Percentiles rank a stretch among this genome's conserved stretches.
These are phyloP conservation scores for Silene latifolia DNA, from an alignment of 148 eudicot species.

Conservation along the genomic window DNA sequence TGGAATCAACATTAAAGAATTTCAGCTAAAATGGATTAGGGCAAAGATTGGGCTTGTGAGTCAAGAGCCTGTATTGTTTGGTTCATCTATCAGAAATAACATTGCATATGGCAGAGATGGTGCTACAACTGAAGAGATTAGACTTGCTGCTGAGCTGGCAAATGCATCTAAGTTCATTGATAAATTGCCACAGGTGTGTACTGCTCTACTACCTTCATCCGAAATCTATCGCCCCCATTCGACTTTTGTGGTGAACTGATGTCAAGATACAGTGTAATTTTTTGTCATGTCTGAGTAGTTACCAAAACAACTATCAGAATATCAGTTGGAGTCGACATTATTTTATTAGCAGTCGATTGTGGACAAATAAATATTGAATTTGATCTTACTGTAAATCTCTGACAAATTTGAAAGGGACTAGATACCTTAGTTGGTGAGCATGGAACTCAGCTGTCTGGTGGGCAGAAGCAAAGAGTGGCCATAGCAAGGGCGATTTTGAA, in stretches of 20 bases:
- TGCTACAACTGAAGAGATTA: slow-evolving; percentile 51
- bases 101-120: slow-evolving; percentile 56
- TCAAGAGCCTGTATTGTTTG: slow-evolving; percentile 66
- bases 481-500: slow-evolving; percentile 77
- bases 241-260: too few relatives aligned
- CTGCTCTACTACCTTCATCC: neutral
- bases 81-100: slow-evolving; percentile 51
- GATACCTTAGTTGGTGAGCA: slow-evolving; percentile 80
- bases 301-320: too few relatives aligned
- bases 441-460: slow-evolving; percentile 77
- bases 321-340: neutral
- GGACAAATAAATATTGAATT: neutral
- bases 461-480: slow-evolving; percentile 82
- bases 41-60: slow-evolving; percentile 62
- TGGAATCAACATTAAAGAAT: slow-evolving; percentile 53
- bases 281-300: neutral
- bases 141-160: slow-evolving; percentile 53
- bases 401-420: slow-evolving; percentile 42
- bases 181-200: slow-evolving; percentile 54
- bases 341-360: neutral
- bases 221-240: neutral
- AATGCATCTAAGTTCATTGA: slow-evolving; percentile 60
- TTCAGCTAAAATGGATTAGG: slow-evolving; percentile 63
- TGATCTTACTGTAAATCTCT: slow-evolving; percentile 7
- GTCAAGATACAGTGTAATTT: too few relatives aligned